Conservation (phyloP, 306 rosid genomes). For the Ochetophila trinervis region DNA sequence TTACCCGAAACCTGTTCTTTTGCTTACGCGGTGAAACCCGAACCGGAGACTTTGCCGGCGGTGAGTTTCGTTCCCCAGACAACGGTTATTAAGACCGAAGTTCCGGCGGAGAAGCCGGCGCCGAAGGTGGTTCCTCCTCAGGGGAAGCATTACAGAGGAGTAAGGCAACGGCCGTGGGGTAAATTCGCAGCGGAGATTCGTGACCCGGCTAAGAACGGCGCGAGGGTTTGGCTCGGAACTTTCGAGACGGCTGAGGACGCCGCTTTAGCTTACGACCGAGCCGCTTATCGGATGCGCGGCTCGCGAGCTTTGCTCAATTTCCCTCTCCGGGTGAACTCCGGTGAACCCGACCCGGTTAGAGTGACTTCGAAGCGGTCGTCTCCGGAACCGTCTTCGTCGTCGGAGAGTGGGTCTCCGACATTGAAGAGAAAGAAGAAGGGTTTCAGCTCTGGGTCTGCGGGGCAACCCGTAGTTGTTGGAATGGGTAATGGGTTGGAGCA, state of each 20-base stretch:
- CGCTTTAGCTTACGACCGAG: conserved; percentile 85
- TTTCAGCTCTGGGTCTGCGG: background rate
- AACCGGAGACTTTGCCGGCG: conserved; percentile 30
- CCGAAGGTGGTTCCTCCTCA: conserved; percentile 47
- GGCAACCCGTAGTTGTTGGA: conserved; percentile 19
- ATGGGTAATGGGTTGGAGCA: conserved; percentile 16
- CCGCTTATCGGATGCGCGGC: conserved; percentile 91
- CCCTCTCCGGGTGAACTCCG: conserved; percentile 81
- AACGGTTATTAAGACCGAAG: background rate
- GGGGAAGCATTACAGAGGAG: conserved; percentile 90
- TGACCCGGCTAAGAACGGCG: conserved; percentile 91
- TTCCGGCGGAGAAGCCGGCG: background rate
- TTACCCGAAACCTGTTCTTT: conserved; percentile 27
- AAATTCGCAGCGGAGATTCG: conserved; percentile 95
- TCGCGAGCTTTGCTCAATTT: conserved; percentile 75
- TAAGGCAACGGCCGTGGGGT: conserved; percentile 93
- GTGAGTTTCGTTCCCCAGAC: conserved; percentile 7
- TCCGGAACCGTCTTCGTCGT: conserved; percentile 39
- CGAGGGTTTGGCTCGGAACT: conserved; percentile 94
- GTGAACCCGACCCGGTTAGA: conserved; percentile 86
- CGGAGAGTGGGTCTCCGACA: conserved; percentile 35
- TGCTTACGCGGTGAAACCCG: conserved; percentile 41
- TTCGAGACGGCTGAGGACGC: conserved; percentile 95
- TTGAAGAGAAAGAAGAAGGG: conserved; percentile 43
- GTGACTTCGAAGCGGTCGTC: conserved; percentile 57